Conservation (phyloP, 768 basidiomycete species). For the Calocera cornea region DNA sequence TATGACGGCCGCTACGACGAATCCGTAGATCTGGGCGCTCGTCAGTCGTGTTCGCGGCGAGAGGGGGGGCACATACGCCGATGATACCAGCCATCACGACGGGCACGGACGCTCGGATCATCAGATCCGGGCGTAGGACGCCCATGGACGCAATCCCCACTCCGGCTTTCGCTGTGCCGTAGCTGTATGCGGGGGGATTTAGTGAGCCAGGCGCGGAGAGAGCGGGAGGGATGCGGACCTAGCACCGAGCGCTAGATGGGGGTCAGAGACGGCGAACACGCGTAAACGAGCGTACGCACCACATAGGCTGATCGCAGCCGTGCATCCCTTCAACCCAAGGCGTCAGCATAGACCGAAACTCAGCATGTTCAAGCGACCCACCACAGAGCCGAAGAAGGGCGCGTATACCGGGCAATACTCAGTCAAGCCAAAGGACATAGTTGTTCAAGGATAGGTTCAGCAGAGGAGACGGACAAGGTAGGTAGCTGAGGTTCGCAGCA, state of each 20-base stretch:
- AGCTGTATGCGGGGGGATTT: conserved; percentile 36
- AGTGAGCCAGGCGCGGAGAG: background rate
- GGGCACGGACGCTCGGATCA: conserved; percentile 96
- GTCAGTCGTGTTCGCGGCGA: background rate
- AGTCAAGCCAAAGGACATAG: conserved; percentile 18
- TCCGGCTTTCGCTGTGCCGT: conserved; percentile 98
- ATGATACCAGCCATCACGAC: conserved; percentile 99
- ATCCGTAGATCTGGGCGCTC: conserved; percentile 68
- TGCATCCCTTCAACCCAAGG: conserved; percentile 56
- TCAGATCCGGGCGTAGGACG: conserved; percentile 85
- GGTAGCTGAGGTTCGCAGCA: background rate
- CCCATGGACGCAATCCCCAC: conserved; percentile 98
- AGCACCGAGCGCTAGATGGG: conserved; percentile 20
- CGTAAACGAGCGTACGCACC: conserved; percentile 42
- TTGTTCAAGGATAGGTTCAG: background rate
- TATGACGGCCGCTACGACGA: conserved; percentile 98
- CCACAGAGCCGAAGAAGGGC: conserved; percentile 97
- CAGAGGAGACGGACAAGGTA: background rate
- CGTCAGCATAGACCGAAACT: conserved; percentile 1
- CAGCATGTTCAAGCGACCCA: conserved; percentile 21
- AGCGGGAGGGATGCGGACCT: conserved; percentile 12
- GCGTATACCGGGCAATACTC: conserved; percentile 89
- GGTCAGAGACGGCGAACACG: background rate
- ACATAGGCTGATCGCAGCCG: conserved; percentile 93
- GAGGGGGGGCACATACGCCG: conserved; percentile 49